Conservation (phyloP, 164 flowering plant species). For the Vitis rotundifolia region DNA sequence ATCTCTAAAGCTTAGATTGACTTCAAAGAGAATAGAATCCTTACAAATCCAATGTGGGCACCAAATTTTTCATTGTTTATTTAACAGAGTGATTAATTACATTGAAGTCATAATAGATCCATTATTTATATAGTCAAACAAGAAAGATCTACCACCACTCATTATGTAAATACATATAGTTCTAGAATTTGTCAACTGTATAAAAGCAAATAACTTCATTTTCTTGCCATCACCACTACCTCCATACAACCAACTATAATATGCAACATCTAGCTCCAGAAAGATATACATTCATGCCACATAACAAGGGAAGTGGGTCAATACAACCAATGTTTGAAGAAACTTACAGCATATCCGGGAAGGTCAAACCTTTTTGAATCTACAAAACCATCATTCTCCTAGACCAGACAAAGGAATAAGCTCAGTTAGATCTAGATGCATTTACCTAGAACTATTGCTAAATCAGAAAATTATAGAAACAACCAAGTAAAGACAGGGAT, state of each 20-base stretch:
- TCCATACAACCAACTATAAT: not conserved
- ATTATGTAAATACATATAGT: no score
- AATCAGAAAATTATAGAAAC: not conserved
- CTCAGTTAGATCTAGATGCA: not conserved
- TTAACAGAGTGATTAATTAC: not conserved
- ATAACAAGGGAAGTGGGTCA: not conserved
- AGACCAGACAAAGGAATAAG: slow-evolving; percentile 9
- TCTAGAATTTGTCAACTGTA: no score
- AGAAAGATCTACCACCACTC: not conserved
- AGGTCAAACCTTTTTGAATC: slow-evolving; percentile 60
- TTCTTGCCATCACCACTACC: no score
- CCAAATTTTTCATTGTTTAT: not conserved
- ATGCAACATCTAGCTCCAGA: not conserved
- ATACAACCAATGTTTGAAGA: not conserved
- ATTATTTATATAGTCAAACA: not conserved
- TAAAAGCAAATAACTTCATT: no score
- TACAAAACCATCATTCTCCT: slow-evolving; percentile 36
- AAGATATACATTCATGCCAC: not conserved
- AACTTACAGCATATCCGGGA: slow-evolving; percentile 86
- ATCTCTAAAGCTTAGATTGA: no score
- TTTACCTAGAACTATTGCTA: not conserved
- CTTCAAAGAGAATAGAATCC: no score
- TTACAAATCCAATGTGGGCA: no score
- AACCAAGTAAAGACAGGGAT: no score
- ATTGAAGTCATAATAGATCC: not conserved